Base-by-base conservation (phyloP, 768 basidiomycete species). In the Stropharia rugosoannulata region DNA sequence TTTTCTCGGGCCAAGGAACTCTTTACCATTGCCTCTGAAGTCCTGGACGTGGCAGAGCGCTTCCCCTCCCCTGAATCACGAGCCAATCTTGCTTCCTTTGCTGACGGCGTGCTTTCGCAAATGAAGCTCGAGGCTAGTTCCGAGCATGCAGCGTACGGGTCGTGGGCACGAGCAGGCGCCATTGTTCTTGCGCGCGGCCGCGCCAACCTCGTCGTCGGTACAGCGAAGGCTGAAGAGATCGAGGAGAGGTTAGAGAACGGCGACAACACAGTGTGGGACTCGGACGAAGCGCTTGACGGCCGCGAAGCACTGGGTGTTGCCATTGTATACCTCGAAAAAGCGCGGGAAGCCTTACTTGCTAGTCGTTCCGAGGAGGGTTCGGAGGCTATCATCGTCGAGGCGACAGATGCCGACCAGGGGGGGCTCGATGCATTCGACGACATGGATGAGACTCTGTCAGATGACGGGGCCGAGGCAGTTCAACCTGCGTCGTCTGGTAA, bases 41-140 rank as follows among this genome's bases (percentile, higher is more conserved):
- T 87, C 16, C 73, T 88, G 16, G 72, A 79, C 37, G 73, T 86
- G 38, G 78, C 85, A 0, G 85, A 87, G 62, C 83, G 82, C 45
- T 71, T 87, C 13, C 67, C 74, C 0, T 51, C 61, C 3, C 64
- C 79, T 1, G 61, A 70, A 0, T 77, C 83, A 59, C 75, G 86
- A 37, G 71, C 75, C 43, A 71, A 75, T 42, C 87, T 85, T 84
- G 85, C 83, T 0, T 54, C 64, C 1, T 86, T 82, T 80, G 84
- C 85, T 3, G 84, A 86, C 59, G 73, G 77, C 7, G 75, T 88
- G 10, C 80, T 87, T 60, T 69, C 73, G 43, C 84, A 87, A 73
- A 84, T 87, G 79, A 79, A 80, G 66, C 77, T 83, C 79, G 81
- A 84, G 66, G 79, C 75, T 22, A 79, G 80, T 57, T 76, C 76